Evolutionary conservation across 2,329 filamentous ascomycete genomes (phyloP).

Genomic region (Coccinonectria pachysandricola): DNA sequence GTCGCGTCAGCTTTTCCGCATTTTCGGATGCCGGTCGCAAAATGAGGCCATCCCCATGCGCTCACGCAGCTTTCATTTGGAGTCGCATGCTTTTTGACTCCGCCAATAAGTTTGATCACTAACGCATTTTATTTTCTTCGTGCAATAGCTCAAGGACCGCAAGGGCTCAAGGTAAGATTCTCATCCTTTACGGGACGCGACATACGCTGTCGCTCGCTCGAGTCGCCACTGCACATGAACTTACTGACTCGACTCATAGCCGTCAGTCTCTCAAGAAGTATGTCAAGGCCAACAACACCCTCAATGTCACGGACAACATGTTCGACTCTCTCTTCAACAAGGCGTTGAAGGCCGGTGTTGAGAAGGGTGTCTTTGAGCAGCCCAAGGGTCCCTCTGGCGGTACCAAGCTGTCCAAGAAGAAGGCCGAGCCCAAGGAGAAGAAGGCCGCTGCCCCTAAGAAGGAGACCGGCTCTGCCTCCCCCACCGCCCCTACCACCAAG

Average conservation of each 20-base stretch:
- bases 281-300: constrained; percentile 44
- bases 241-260: constrained; percentile 24
- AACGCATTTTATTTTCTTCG: constrained; percentile 24
- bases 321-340: constrained; percentile 74
- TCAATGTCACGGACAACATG: constrained; percentile 41
- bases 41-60: constrained; percentile 14
- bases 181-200: constrained; percentile 6
- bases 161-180: constrained; percentile 39
- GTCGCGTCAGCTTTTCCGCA: too few species aligned
- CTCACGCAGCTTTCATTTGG: constrained; percentile 1
- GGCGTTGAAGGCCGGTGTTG: constrained; percentile 70
- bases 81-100: constrained; percentile 5
- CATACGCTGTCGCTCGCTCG: constrained; percentile 5
- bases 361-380: constrained; percentile 78
- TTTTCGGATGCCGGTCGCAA: constrained; percentile 11
- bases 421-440: constrained; percentile 28
- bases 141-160: constrained; percentile 48
- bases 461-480: constrained; percentile 16
- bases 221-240: too few species aligned
- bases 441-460: constrained; percentile 24
- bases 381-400: constrained; percentile 87
- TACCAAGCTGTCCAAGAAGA: constrained; percentile 86
- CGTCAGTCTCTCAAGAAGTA: constrained; percentile 54
- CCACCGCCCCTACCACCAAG: constrained; percentile 25
- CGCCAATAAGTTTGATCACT: constrained; percentile 21